Percentiles rank a stretch among this genome's conserved stretches.
Conservation (phyloP, 2,329 filamentous ascomycete genomes). For the Elsinoe batatas region DNA sequence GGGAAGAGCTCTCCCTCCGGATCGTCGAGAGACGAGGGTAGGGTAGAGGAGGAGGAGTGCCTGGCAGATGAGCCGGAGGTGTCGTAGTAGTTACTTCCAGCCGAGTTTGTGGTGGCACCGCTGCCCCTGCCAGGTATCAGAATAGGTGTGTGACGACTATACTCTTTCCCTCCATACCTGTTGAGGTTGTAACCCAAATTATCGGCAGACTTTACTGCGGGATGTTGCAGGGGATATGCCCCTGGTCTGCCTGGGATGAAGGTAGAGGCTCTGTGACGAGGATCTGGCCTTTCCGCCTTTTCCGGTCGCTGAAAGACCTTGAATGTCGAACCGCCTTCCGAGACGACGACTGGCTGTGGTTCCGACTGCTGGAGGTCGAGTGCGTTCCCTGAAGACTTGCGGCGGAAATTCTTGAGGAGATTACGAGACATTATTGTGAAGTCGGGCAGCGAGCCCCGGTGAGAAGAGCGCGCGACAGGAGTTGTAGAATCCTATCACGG, state of each 20-base stretch:
- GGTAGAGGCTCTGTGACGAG: constrained; percentile 8
- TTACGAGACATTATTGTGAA: constrained; percentile 44
- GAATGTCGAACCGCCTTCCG: constrained; percentile 34
- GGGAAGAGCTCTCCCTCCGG: constrained; percentile 28
- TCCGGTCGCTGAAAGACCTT: constrained; percentile 44
- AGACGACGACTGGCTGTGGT: constrained; percentile 14
- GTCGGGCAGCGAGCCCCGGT: constrained; percentile 2
- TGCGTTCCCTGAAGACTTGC: constrained; percentile 46
- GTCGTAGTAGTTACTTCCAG: constrained; percentile 35
- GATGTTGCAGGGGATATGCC: constrained; percentile 24
- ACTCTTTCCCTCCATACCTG: constrained; percentile 23
- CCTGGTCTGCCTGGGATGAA: constrained; percentile 11
- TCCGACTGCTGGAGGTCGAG: constrained; percentile 31
- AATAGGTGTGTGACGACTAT: constrained; percentile 29
- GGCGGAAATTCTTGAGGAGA: constrained; percentile 43
- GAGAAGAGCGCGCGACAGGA: not conserved
- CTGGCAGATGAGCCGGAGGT: constrained; percentile 38
- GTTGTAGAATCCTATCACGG: not conserved
- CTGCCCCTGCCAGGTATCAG: constrained; percentile 35
- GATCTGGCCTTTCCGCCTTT: constrained; percentile 26
- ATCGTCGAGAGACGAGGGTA: constrained; percentile 45
- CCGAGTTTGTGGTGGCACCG: constrained; percentile 39
- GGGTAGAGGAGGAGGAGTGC: constrained; percentile 46
- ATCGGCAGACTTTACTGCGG: constrained; percentile 26
- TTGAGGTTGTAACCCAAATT: constrained; percentile 24